A percentile compares a stretch with the other conserved stretches of the same genome.
phyloP scores from a whole-genome alignment of 192 early-diverging fungal genomes.

The Rhizoclosmatium globosum region DNA sequence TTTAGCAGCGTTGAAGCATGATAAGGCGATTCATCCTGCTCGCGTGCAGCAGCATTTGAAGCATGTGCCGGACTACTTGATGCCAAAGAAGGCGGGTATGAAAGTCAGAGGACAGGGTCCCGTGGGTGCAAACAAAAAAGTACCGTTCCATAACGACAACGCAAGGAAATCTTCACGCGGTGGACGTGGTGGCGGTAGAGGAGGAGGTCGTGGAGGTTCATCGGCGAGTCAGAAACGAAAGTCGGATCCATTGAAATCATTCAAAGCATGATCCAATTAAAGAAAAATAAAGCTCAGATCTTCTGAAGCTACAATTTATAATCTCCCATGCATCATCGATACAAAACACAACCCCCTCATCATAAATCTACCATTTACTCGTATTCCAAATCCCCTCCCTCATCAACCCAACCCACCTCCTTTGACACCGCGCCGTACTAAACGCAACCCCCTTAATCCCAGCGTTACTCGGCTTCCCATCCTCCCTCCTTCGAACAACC shows the following conservation, averaged over 20 bases:
- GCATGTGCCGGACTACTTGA: slow-evolving; percentile 92
- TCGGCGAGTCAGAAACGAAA: slow-evolving; percentile 5
- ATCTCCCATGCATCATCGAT: too few species aligned
- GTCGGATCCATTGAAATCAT: slow-evolving; percentile 39
- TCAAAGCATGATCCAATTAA: slow-evolving; percentile 27
- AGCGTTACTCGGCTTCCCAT: too few species aligned
- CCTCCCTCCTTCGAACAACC: too few species aligned
- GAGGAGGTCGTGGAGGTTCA: slow-evolving; percentile 32
- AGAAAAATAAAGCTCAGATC: too few species aligned
- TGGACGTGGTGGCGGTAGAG: slow-evolving; percentile 32
- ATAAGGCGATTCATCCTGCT: slow-evolving; percentile 84
- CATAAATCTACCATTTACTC: too few species aligned
- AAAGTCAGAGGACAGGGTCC: slow-evolving; percentile 6
- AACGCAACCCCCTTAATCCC: too few species aligned
- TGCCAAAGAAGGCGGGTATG: slow-evolving; percentile 69
- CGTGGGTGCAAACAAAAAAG: slow-evolving; percentile 22
- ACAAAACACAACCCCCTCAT: too few species aligned
- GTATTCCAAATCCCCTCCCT: too few species aligned
- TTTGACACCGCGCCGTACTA: too few species aligned
- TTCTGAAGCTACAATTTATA: too few species aligned
- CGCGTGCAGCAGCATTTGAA: slow-evolving; percentile 89
- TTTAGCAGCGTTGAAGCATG: slow-evolving; percentile 89
- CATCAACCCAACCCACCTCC: too few species aligned
- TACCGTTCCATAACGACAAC: slow-evolving; percentile 45
- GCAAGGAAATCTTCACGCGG: slow-evolving; percentile 18